Conservation (phyloP, 768 basidiomycete genomes). For the Hygrocybe coccinea region DNA sequence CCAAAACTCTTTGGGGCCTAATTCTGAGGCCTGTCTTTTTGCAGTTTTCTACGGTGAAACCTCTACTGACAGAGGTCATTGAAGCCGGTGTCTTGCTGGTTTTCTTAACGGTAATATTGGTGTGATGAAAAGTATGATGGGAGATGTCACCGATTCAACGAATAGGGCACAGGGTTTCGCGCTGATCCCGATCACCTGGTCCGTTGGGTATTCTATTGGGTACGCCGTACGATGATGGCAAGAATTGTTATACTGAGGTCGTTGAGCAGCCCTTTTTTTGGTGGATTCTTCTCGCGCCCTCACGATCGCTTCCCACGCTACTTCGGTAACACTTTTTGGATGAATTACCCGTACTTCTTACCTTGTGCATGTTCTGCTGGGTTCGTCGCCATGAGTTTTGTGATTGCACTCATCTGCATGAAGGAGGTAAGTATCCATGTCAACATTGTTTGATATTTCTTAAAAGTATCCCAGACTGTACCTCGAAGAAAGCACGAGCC, state of each 20-base stretch:
- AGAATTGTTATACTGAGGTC: too few relatives aligned
- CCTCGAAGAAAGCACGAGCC: conserved; percentile 13
- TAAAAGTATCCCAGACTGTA: conserved; percentile 25
- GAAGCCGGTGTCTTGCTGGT: conserved; percentile 65
- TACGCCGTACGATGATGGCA: conserved; percentile 24
- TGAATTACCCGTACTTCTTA: conserved; percentile 69
- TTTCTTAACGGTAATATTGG: conserved; percentile 66
- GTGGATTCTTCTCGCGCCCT: conserved; percentile 62
- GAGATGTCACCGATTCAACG: conserved; percentile 57
- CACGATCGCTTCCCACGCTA: conserved; percentile 58
- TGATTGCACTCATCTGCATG: conserved; percentile 34
- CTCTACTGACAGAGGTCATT: conserved; percentile 3
- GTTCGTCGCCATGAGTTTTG: conserved; percentile 32
- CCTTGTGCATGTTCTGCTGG: conserved; percentile 47
- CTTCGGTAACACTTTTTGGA: conserved; percentile 56
- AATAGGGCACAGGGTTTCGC: conserved; percentile 45
- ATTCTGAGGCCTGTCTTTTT: conserved; percentile 51
- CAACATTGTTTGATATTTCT: background rate
- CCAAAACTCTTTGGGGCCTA: conserved; percentile 48
- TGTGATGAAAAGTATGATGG: conserved; percentile 71
- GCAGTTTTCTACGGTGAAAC: background rate
- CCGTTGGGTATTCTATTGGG: conserved; percentile 41
- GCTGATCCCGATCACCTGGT: conserved; percentile 38
- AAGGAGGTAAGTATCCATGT: conserved; percentile 36
- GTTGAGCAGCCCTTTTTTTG: conserved; percentile 62